phyloP scores from a whole-genome alignment of 2,329 filamentous ascomycete species.

The Aureobasidium vineae region DNA sequence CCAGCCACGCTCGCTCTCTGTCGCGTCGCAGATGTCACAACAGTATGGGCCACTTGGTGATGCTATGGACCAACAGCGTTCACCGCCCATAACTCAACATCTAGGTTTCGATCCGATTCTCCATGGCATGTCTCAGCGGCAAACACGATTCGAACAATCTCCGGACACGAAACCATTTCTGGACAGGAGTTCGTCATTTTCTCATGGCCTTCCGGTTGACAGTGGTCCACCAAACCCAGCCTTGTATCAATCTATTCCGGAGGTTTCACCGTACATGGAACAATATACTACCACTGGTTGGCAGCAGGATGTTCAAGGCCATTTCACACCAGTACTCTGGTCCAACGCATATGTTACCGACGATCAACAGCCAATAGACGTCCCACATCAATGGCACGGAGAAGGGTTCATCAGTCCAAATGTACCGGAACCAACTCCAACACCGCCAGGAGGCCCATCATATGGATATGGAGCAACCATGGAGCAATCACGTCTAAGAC shows the following conservation, averaged over 20 bases:
- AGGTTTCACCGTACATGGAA: not conserved
- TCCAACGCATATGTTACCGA: constrained; percentile 19
- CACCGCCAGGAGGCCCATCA: not conserved
- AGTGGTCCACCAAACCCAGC: constrained; percentile 9
- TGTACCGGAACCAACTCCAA: not conserved
- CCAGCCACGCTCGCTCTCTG: constrained; percentile 4
- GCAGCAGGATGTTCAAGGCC: constrained; percentile 11
- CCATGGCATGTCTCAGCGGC: constrained; percentile 8
- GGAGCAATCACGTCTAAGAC: not conserved
- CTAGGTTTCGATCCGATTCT: not conserved
- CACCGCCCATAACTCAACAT: constrained; percentile 5
- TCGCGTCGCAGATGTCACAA: constrained; percentile 4
- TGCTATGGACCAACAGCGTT: not conserved
- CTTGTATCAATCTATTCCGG: constrained; percentile 13
- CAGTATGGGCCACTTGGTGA: constrained; percentile 6
- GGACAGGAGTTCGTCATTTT: constrained; percentile 2
- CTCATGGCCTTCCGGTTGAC: not conserved
- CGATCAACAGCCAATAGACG: constrained; percentile 13
- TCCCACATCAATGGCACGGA: constrained; percentile 18
- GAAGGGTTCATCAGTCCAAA: constrained; percentile 2
- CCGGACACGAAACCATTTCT: not conserved
- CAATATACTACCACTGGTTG: constrained; percentile 7
- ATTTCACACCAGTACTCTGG: constrained; percentile 20
- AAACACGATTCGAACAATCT: not conserved
- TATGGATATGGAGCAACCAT: not conserved